Percentiles rank a stretch among this genome's conserved stretches.
Evolutionary conservation across 2,329 filamentous ascomycete species (phyloP).

Genomic region (Fusarium anthophilum): DNA sequence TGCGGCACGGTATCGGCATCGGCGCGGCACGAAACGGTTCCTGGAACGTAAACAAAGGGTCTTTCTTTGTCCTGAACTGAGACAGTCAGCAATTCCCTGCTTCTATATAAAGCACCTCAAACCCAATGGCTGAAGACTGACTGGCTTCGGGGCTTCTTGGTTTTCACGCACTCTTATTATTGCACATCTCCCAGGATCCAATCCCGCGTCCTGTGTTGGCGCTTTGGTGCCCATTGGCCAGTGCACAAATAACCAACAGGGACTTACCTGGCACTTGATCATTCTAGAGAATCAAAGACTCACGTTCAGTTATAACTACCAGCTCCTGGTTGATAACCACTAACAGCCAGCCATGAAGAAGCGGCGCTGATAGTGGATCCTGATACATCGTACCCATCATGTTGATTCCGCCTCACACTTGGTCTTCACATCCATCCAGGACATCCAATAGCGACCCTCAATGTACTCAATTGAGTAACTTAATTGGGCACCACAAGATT

Average conservation of each 20-base stretch:
- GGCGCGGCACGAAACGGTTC: slow-evolving; percentile 4
- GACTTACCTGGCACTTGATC: slow-evolving; percentile 1
- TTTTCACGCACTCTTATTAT: slow-evolving; percentile 6
- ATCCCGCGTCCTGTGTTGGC: slow-evolving; percentile 27
- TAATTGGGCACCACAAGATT: neutral
- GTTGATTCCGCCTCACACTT: slow-evolving; percentile 6
- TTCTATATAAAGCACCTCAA: neutral
- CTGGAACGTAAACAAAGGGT: neutral
- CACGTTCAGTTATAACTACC: neutral
- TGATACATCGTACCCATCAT: slow-evolving; percentile 4
- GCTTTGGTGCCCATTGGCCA: slow-evolving; percentile 22
- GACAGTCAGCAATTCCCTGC: neutral
- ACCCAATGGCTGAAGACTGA: neutral
- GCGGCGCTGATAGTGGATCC: neutral
- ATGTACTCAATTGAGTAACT: neutral
- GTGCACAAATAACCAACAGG: slow-evolving; percentile 1
- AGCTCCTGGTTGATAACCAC: neutral
- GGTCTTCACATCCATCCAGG: slow-evolving; percentile 1
- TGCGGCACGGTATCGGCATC: neutral
- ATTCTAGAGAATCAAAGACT: neutral
- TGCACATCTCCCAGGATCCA: slow-evolving; percentile 24
- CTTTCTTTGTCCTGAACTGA: neutral
- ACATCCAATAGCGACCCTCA: neutral
- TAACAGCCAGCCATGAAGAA: neutral
- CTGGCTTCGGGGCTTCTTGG: neutral